Percentiles rank a stretch among this genome's conserved stretches.
Conservation (phyloP, 2,329 filamentous ascomycete species). For the Nemania sp. region DNA sequence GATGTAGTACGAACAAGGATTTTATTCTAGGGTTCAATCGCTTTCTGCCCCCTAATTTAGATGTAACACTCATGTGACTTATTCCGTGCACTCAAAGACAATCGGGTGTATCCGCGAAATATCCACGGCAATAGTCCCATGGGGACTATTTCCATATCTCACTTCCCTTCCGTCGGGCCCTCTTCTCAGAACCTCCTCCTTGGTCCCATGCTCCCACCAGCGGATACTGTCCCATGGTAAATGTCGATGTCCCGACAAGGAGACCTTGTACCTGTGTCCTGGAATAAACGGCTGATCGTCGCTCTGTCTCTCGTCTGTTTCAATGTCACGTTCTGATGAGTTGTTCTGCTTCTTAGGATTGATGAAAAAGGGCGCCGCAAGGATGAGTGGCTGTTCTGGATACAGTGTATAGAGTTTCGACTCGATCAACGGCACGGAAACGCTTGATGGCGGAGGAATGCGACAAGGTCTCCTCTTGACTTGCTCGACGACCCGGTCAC, state of each 20-base stretch:
- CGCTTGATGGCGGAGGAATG: neutral
- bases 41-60: no score
- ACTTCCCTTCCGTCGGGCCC: neutral
- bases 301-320: neutral
- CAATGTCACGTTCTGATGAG: neutral
- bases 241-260: constrained; percentile 1
- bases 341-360: neutral
- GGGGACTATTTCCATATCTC: neutral
- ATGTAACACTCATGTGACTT: no score
- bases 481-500: neutral
- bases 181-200: neutral
- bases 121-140: neutral
- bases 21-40: no score
- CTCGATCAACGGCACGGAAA: neutral
- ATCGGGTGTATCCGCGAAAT: neutral
- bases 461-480: constrained; percentile 1
- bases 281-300: neutral
- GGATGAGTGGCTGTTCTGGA: neutral
- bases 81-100: neutral
- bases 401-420: neutral
- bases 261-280: neutral
- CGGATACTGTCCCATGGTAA: neutral
- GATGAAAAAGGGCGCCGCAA: neutral
- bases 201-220: constrained; percentile 5
- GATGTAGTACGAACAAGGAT: no score